Percentiles rank a stretch among this genome's conserved stretches.
Conservation (phyloP, 225 moss, liverwort and hornwort genomes). For the Sphagnum tenellum region DNA sequence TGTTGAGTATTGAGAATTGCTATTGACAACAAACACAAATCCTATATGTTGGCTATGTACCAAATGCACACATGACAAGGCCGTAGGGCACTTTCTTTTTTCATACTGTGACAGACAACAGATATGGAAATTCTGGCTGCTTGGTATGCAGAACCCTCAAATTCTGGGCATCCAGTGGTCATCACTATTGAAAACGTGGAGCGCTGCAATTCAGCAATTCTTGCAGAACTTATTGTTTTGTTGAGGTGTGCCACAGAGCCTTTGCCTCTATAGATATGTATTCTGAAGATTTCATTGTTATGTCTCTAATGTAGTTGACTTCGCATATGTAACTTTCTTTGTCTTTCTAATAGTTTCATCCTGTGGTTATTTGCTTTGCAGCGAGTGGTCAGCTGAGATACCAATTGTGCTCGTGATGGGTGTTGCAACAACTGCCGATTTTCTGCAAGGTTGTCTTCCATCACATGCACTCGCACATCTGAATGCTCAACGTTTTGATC, state of each 20-base stretch:
- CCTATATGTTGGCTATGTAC: too few species aligned
- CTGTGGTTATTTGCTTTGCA: slow-evolving; percentile 23
- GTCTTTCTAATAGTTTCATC: neutral
- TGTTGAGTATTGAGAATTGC: too few species aligned
- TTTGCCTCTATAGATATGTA: neutral
- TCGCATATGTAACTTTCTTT: neutral
- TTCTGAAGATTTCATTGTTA: neutral
- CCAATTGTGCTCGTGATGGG: slow-evolving; percentile 84
- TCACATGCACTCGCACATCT: slow-evolving; percentile 61
- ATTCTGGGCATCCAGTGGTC: slow-evolving; percentile 58
- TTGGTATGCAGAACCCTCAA: slow-evolving; percentile 63
- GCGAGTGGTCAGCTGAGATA: slow-evolving; percentile 79
- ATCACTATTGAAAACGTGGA: slow-evolving; percentile 75
- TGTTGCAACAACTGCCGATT: slow-evolving; percentile 66
- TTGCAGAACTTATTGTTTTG: slow-evolving; percentile 63
- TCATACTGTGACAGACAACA: slow-evolving; percentile 51
- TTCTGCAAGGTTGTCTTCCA: slow-evolving; percentile 62
- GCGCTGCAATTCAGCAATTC: slow-evolving; percentile 60
- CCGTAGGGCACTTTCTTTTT: neutral
- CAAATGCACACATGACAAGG: neutral
- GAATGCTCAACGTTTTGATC: slow-evolving; percentile 58
- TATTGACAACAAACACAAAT: too few species aligned
- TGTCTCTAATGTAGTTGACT: too few species aligned
- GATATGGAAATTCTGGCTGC: slow-evolving; percentile 92
- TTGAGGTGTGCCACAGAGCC: slow-evolving; percentile 40